These are phyloP conservation scores for Letharia lupina DNA, from an alignment of 495 filamentous ascomycete species.

Conservation along the genomic window DNA sequence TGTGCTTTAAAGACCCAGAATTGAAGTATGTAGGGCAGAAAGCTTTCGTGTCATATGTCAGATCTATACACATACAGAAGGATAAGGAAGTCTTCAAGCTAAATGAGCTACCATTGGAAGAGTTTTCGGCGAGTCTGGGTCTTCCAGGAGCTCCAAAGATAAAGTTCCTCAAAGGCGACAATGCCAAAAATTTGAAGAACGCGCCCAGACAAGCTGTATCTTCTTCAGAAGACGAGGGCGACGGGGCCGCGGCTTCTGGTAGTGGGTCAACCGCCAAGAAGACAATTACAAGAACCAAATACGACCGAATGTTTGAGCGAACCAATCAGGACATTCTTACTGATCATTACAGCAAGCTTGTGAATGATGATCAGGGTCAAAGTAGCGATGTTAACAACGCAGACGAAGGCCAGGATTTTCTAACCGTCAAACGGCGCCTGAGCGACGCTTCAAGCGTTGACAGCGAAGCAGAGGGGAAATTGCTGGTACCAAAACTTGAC, in stretches of 20 bases:
- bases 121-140: conserved; percentile 74
- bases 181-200: conserved; percentile 81
- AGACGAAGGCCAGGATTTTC: conserved; percentile 65
- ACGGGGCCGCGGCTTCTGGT: conserved; percentile 42
- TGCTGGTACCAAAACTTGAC: background rate
- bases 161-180: conserved; percentile 81
- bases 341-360: conserved; percentile 79
- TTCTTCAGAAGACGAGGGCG: conserved; percentile 45
- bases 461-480: background rate
- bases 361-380: conserved; percentile 52
- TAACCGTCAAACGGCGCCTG: conserved; percentile 79
- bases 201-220: conserved; percentile 53
- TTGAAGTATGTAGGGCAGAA: conserved; percentile 95
- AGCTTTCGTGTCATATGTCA: conserved; percentile 81
- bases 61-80: conserved; percentile 76
- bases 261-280: conserved; percentile 36
- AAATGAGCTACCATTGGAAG: conserved; percentile 70
- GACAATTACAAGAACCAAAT: conserved; percentile 71
- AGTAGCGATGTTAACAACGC: conserved; percentile 38
- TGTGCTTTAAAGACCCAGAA: conserved; percentile 92
- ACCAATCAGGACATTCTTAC: conserved; percentile 92
- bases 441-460: conserved; percentile 35
- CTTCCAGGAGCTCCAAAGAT: conserved; percentile 85
- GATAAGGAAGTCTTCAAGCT: conserved; percentile 89
- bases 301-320: conserved; percentile 93